Base-by-base conservation (phyloP, 2,329 filamentous ascomycete species). In the Colletotrichum plurivorum region DNA sequence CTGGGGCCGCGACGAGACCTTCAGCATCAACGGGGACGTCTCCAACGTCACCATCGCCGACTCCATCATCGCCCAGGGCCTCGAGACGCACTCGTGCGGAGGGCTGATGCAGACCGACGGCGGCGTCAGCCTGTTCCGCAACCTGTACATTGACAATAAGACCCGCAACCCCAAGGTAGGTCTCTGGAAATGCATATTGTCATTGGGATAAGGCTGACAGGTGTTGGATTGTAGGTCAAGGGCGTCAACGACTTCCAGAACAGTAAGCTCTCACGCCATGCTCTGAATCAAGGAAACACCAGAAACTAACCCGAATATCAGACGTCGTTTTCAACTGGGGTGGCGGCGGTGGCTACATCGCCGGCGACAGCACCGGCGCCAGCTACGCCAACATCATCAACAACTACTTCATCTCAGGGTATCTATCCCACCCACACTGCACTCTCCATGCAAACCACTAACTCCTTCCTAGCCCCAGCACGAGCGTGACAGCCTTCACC, bases 1-100 rank as follows among this genome's bases (percentile, higher is more conserved):
- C 0, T 89, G 85, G 84, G 86, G 87, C n/a, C 84, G 84, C 12
- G 85, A 87, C 67, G 86, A 88, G 76, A 88, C 84, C 1, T 87
- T 87, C 71, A 83, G 81, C 13, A 87, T 88, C 73, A 85, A 78
- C 22, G 85, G 84, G 0, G 79, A 78, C 1, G 81, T 80, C 1
- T 77, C 78, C 16, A 87, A 87, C 62, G 81, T 87, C 53, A 87
- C 85, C 1, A 81, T 88, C 16, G 83, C 86, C 67, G 82, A 87
- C 72, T 84, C 80, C 41, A 87, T 88, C 71, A 87, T 88, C 62
- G 84, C 80, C 0, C 85, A 88, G 72, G 85, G 86, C 0, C 78
- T 88, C 1, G 80, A 86, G 69, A 86, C 85, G 1, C 86, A 88
- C 72, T 84, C 83, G 1, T 87, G 85, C 62, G 85, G 84, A 6